Evolutionary conservation across 1,284 basidiomycete species (phyloP), one percentile per base, ranked within the genome.

Genomic region (Leccinum ponderosum): DNA sequence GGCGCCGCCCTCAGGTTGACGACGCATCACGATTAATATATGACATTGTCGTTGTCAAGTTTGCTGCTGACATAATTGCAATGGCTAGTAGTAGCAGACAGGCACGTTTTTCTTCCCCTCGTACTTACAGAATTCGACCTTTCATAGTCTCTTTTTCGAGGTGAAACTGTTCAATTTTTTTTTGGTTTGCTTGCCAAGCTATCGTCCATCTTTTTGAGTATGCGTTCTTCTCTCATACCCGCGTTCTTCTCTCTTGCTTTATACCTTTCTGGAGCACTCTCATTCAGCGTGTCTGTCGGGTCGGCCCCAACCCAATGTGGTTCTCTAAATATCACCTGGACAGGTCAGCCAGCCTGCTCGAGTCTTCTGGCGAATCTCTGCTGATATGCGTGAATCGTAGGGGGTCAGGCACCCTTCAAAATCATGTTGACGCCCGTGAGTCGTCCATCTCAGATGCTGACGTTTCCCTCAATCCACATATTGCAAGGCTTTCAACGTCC

Each of bases 321-420:
- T 64, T 71, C 82, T 67, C 74, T 91, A 27, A 72, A 71, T 53
- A 66, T 92, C 55, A 77, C 80, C 35, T 91, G 89, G 89, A 77
- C 78, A 63, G 89, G 90, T 89, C 66, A 68, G 79, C 70, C 27
- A 53, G 57, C 39, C 39, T 57, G 33, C 42, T 56, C 11, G 3
- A 31, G 5, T 44, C 11, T 51, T 25, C 44, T 27, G 44, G n/a
- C 42, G 37, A 39, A 9, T 47, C 35, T 39, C 48, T 67, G 11
- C 59, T 44, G 55, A 64, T 37, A 31, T 31, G 1, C 31, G 58
- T 22, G n/a, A n/a, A 60, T 22, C 37, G 56, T 62, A 89, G 90
- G 87, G 62, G 90, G 89, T 22, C 78, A 74, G 7, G 73, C 82
- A 42, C 90, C 91, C 5, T 91, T 86, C 67, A 68, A 79, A 59